Conservation (phyloP, 768 basidiomycete genomes). For the Tricholoma sp. region DNA sequence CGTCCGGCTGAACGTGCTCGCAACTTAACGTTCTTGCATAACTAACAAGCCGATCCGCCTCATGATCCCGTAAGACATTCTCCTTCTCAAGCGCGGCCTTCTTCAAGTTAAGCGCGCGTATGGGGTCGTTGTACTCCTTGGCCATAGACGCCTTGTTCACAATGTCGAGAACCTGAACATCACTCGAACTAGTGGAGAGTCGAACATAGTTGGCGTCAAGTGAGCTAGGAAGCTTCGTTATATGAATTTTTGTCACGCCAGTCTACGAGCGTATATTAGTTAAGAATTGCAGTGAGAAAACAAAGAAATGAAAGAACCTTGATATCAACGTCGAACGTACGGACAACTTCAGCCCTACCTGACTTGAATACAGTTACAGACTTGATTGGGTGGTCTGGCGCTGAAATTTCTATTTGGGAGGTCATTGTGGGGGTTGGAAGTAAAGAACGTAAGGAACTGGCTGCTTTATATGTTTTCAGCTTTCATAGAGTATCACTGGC, state of each 20-base stretch:
- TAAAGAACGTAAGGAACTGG: not conserved
- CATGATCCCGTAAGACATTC: constrained; percentile 33
- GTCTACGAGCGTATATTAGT: constrained; percentile 34
- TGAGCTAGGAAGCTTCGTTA: constrained; percentile 41
- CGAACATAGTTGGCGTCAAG: constrained; percentile 51
- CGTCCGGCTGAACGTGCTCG: constrained; percentile 33
- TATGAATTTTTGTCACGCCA: constrained; percentile 48
- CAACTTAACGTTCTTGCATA: constrained; percentile 42
- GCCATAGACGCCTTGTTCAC: constrained; percentile 14
- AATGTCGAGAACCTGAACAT: constrained; percentile 47
- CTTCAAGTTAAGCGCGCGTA: constrained; percentile 32
- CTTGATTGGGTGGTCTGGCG: constrained; percentile 42
- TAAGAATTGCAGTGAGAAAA: not conserved
- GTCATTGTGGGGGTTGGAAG: not conserved
- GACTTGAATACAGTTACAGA: constrained; percentile 56
- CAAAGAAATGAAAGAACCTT: constrained; percentile 31
- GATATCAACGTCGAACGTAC: constrained; percentile 43
- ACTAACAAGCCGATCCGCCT: constrained; percentile 34
- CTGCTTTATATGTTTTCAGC: not conserved
- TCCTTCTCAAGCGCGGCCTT: constrained; percentile 32
- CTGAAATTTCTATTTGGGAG: constrained; percentile 18
- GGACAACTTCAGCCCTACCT: constrained; percentile 50
- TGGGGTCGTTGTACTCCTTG: not conserved
- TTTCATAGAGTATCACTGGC: too few species aligned
- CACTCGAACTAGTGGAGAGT: constrained; percentile 43